Evolutionary conservation across 306 rosid genomes (phyloP), one percentile per base, ranked within the genome.

Genomic region (Ormosia emarginata): DNA sequence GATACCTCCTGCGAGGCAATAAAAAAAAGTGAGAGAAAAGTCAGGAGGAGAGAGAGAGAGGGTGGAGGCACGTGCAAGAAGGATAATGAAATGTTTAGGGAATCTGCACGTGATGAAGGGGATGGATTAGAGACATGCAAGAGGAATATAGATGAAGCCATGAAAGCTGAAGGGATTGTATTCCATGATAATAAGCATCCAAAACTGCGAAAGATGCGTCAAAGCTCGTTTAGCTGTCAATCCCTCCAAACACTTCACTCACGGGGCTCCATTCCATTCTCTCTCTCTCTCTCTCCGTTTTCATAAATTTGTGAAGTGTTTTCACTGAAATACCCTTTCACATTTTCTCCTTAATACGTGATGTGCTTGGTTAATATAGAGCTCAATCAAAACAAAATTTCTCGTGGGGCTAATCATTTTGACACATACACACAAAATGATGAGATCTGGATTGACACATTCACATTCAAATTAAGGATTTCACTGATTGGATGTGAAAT

Each of bases 211-310:
- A 82, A 79, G 85, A 90, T 83, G 90, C 85, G 87, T 85, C 89
- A 90, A 90, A 87, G 78, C 86, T 82, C 66, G 85, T 92, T 90
- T 90, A 92, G 92, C 94, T 92, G 97, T 92, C 94, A 90, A 92
- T 89, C 90, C 94, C 85, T 87, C 90, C 92, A 87, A 90, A 71
- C 67, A 58, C 76, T 37, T 78, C 79, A 24, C 33, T 85, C 93
- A 88, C 91, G 91, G 91, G 91, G 61, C 76, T 86, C 47, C 77
- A 2, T 74, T 29, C 43, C 63, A 13, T 41, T 37, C 40, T 24
- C 24, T 0, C 24, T 24, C 24, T 24, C 24, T 50, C 59, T 12
- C 76, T 49, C 32, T 44, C 36, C 56, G 2, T 24, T 75, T 81
- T 65, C 14, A 32, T 58, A 46, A 30, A 43, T 8, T 39, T 75